Percentiles rank a stretch among this genome's conserved stretches.
Evolutionary conservation across 305 asterid genomes (phyloP).

Genomic region (Rubia occidens): DNA sequence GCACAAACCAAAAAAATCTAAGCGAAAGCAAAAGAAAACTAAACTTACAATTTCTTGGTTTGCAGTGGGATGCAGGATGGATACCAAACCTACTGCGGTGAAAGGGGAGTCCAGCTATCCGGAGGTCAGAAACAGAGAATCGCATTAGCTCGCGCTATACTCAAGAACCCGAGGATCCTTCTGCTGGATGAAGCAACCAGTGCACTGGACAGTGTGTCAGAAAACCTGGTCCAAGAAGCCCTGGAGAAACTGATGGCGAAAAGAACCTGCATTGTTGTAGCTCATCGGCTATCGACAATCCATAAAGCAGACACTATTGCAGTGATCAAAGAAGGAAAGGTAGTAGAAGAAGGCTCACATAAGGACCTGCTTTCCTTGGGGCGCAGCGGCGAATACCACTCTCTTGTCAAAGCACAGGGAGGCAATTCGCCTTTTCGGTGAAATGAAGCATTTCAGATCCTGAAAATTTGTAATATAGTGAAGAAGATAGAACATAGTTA

Average conservation of each 20-base stretch:
- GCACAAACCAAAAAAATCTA: neutral
- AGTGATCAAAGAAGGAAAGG: conserved; percentile 61
- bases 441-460: neutral
- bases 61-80: conserved; percentile 80
- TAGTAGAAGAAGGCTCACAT: conserved; percentile 67
- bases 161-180: conserved; percentile 58
- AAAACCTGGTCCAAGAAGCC: conserved; percentile 69
- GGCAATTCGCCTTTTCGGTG: conserved; percentile 33
- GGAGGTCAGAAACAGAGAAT: conserved; percentile 74
- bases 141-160: conserved; percentile 67
- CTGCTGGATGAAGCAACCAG: conserved; percentile 75
- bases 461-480: neutral
- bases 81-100: conserved; percentile 63
- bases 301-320: conserved; percentile 62
- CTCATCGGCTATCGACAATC: conserved; percentile 63
- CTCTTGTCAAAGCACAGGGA: conserved; percentile 49
- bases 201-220: conserved; percentile 67
- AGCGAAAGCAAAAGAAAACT: neutral
- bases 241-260: conserved; percentile 66
- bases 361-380: conserved; percentile 54
- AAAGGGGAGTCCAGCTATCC: conserved; percentile 64
- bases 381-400: conserved; percentile 39
- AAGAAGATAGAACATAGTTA: neutral
- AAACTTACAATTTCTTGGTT: conserved; percentile 6
- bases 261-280: conserved; percentile 61